Base-by-base conservation (phyloP, 2,329 filamentous ascomycete species). In the Ceratocystis smalleyi region DNA sequence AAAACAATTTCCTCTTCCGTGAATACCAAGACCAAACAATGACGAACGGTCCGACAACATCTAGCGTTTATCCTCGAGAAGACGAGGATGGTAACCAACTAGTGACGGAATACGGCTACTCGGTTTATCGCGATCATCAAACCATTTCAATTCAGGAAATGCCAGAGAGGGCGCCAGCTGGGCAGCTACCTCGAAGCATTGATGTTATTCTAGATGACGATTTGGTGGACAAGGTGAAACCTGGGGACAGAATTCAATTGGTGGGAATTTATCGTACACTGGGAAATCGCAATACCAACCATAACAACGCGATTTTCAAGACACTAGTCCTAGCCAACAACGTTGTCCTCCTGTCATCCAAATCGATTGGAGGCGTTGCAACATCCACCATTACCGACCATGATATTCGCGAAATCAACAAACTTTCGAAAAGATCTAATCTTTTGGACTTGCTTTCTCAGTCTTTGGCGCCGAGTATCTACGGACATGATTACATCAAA, bases 91-190 rank as follows among this genome's bases (percentile, higher is more conserved):
- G 91, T 67, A 96, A 97, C 72, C 88, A 92, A 2, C 80, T 99
- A 22, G 83, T 90, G 66, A 99, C 94, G 2, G 94, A 99, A 73
- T 99, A 97, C 73, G 94, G 94, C 27, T 92, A 95, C 76, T 95
- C 87, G 73, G 94, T 88, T 61, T 99, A 96, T 76, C 83, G 92
- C 71, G 94, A 99, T 73, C 94, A 99, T 73, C 94, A 99, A 74
- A 96, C 89, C 17, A 90, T 99, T 67, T 96, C 92, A 0, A 96
- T 99, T 69, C 94, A 99, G 76, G 94, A 99, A 77, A 99, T 99
- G 94, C 94, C 94, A 0, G 94, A 99, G 75, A 82, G 92, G 70
- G 94, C 94, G 1, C 94, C 94, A 63, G 92, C 94, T 66, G 94
- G 94, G 63, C 94, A 97, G 78, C 81, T 99, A 68, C 94, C 94